Evolutionary conservation across 139 green algal species (phyloP).

Genomic region (Diplosphaera chodatii): DNA sequence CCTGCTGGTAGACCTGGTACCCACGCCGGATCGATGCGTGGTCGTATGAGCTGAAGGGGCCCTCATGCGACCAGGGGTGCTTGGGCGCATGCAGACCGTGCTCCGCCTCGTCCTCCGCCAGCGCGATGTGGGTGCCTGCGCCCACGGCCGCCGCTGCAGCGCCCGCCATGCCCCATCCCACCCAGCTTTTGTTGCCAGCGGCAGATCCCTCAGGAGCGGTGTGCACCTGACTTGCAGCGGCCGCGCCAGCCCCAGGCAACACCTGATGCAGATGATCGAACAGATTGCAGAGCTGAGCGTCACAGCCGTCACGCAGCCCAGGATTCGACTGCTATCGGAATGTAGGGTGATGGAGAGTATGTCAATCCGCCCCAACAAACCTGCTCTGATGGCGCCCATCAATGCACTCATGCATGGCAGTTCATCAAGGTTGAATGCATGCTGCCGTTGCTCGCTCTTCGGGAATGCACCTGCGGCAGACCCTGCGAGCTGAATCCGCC

Average conservation of each 20-base stretch:
- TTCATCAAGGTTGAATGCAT: too few relatives aligned
- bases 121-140: slow-evolving; percentile 23
- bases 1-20: slow-evolving; percentile 78
- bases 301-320: too few relatives aligned
- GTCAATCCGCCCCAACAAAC: too few relatives aligned
- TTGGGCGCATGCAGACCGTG: slow-evolving; percentile 81
- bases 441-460: too few relatives aligned
- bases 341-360: too few relatives aligned
- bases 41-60: slow-evolving; percentile 89
- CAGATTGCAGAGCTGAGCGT: background rate
- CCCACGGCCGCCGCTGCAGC: background rate
- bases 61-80: slow-evolving; percentile 90
- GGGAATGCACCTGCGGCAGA: background rate
- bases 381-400: too few relatives aligned
- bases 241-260: background rate
- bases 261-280: background rate
- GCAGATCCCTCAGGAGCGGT: background rate
- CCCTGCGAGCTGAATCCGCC: background rate
- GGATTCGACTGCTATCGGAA: too few relatives aligned
- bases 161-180: slow-evolving; percentile 1
- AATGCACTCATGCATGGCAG: too few relatives aligned
- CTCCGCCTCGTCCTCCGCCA: slow-evolving; percentile 83
- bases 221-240: slow-evolving; percentile 1
- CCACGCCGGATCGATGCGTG: slow-evolving; percentile 88
- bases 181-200: slow-evolving; percentile 5